Evolutionary conservation across 176 grass and related monocot genomes (phyloP), one percentile per base, ranked within the genome.

Genomic region (Oryza glaberrima): DNA sequence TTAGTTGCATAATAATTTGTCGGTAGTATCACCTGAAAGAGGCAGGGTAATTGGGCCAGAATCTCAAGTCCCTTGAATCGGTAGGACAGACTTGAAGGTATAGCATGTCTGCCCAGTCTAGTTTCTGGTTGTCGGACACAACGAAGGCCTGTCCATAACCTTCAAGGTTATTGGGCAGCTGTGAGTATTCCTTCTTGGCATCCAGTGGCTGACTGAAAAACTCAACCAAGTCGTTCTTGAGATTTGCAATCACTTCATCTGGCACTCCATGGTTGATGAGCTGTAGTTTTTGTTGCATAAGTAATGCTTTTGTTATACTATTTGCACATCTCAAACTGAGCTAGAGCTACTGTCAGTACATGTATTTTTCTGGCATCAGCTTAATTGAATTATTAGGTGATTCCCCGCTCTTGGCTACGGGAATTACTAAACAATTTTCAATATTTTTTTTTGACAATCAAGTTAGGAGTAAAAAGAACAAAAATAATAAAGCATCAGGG

Each of bases 121-220:
- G 30, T 12, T 92, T 88, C 65, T 88, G 85, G 10, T 86, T 49
- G 0, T 90, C 65, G 0, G 91, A 90, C 6, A 70, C 63, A 0
- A 93, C 41, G 9, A 86, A 93, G 6, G 12, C 20, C 60, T 88
- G 91, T 16, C 91, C 88, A 49, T 90, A 93, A 7, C 88, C 91
- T 76, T 92, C 64, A 0, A 83, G 13, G n/a, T 10, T 75, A 26
- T 36, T 17, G 19, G 77, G 36, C 14, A 40, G 22, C 22, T 86
- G 65, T 1, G 72, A 72, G 16, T 49, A 69, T 6, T 13, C 22
- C 43, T 73, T 81, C 71, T 82, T 86, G 8, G 76, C 71, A 20
- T 86, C 70, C 9, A 73, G 32, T 26, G 77, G 77, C 20, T 64
- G 79, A 4, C 40, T 61, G 76, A 81, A 85, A 52, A 85, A 89